Percentiles rank a stretch among this genome's conserved stretches.
phyloP scores from a whole-genome alignment of 2,329 filamentous ascomycete species.

The Fusarium vanettenii region DNA sequence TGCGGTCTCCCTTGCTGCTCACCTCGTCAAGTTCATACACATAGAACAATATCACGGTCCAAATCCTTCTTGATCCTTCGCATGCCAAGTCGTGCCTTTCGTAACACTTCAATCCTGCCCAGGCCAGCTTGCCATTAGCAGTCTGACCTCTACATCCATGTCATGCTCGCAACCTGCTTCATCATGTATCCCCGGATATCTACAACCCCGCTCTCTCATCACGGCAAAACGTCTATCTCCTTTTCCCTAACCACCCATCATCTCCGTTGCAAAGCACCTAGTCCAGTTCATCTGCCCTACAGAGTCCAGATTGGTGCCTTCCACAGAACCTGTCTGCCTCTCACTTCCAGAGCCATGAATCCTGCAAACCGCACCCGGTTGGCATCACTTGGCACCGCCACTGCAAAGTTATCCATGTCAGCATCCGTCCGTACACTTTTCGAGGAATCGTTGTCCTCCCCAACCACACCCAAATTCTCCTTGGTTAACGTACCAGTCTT shows the following conservation, averaged over 20 bases:
- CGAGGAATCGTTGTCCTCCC: constrained; percentile 45
- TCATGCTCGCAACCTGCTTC: neutral
- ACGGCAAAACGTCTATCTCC: constrained; percentile 1
- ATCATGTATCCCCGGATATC: constrained; percentile 11
- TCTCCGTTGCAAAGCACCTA: neutral
- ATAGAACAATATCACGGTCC: constrained; percentile 31
- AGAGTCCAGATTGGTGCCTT: constrained; percentile 81
- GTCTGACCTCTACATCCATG: neutral
- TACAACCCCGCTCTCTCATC: constrained; percentile 2
- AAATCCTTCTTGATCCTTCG: constrained; percentile 30
- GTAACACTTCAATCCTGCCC: constrained; percentile 18
- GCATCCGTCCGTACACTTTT: constrained; percentile 46
- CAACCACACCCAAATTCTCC: constrained; percentile 26
- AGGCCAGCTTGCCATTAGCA: constrained; percentile 22
- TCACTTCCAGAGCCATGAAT: constrained; percentile 80
- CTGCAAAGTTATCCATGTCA: constrained; percentile 54
- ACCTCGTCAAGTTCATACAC: constrained; percentile 21
- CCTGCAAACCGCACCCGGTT: constrained; percentile 78
- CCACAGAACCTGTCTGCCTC: constrained; percentile 78
- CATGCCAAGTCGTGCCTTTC: constrained; percentile 21
- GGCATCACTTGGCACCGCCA: constrained; percentile 56
- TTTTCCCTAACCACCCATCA: neutral
- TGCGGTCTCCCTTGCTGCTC: constrained; percentile 12
- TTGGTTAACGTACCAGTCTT: constrained; percentile 59
- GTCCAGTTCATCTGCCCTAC: constrained; percentile 9